Base-by-base conservation (phyloP, 768 basidiomycete genomes). In the Pulveroboletus sp. region DNA sequence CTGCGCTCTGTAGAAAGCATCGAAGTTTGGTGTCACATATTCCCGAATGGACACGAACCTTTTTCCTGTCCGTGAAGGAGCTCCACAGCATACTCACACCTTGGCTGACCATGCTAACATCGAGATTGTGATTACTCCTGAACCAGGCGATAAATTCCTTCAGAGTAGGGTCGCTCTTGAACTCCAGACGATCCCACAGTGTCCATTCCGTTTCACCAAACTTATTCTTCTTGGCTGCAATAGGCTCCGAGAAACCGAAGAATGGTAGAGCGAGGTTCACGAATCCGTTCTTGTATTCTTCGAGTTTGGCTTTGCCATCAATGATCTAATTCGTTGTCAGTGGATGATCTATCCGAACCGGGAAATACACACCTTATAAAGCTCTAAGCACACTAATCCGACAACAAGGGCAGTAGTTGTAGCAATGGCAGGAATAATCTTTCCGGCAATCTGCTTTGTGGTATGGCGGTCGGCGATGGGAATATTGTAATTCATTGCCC, bases 371-470 rank as follows among this genome's bases (percentile, higher is more conserved):
- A 88, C 91, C 83, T 99, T 99, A 78, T 95, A 97, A 36, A 99
- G 79, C 71, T 99, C 96, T 45, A 98, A 70, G 69, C 95, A 97
- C 40, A 95, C 91, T 50, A 98, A 70, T 17, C 95, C 95, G n/a
- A 92, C 92, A 42, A 96, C 89, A 43, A 97, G 80, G 15, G 93
- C 86, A 1, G 96, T 98, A 5, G 95, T 97, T 6, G 95, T 98
- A n/a, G 94, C 95, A 63, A 98, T 97, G 18, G 96, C 96, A 50
- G 96, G 96, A 56, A 99, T 98, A 65, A 98, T 98, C 77, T 98
- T 98, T 43, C 96, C 95, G 13, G 94, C 94, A 62, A 97, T 95
- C 69, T 93, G 89, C 75, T 98, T 98, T 37, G 96, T 98, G 45
- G 84, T 79, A 72, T 98, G 94, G 46, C 84, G 80, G 69, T 94